These are phyloP conservation scores for Kodamaea hsintzibuensis DNA, from an alignment of 805 yeast genomes.

Conservation along the genomic window DNA sequence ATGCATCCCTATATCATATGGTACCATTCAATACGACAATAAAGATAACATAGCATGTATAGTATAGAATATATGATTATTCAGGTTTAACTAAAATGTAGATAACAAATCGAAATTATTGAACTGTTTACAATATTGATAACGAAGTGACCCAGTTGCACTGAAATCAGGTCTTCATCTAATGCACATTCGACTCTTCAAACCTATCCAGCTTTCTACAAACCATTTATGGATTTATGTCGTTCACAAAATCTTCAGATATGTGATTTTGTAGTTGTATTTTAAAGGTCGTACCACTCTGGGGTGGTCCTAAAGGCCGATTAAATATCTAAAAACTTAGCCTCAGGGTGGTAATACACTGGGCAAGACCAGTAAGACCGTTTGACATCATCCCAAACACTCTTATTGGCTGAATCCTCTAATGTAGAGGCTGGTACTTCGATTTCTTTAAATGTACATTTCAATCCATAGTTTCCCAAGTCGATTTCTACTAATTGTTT, in stretches of 20 bases:
- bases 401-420: conserved; percentile 29
- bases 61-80: too few relatives aligned
- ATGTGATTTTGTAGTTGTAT: neutral
- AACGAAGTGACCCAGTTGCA: too few relatives aligned
- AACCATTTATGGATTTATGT: too few relatives aligned
- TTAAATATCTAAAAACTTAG: conserved; percentile 38
- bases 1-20: too few relatives aligned
- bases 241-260: neutral
- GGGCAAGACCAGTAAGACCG: conserved; percentile 72
- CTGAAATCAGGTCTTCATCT: too few relatives aligned
- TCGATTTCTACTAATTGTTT: conserved; percentile 79
- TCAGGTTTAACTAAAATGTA: too few relatives aligned
- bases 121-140: too few relatives aligned
- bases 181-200: too few relatives aligned
- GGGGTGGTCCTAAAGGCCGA: neutral
- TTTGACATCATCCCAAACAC: conserved; percentile 63
- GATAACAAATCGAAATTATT: too few relatives aligned
- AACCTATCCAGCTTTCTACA: too few relatives aligned
- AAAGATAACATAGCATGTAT: too few relatives aligned
- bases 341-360: conserved; percentile 65
- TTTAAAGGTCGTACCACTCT: neutral
- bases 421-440: conserved; percentile 44
- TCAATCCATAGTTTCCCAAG: conserved; percentile 73
- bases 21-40: too few relatives aligned
- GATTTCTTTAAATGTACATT: conserved; percentile 54